Conservation (phyloP, 2,329 filamentous ascomycete genomes). For the Massarina eburnea region DNA sequence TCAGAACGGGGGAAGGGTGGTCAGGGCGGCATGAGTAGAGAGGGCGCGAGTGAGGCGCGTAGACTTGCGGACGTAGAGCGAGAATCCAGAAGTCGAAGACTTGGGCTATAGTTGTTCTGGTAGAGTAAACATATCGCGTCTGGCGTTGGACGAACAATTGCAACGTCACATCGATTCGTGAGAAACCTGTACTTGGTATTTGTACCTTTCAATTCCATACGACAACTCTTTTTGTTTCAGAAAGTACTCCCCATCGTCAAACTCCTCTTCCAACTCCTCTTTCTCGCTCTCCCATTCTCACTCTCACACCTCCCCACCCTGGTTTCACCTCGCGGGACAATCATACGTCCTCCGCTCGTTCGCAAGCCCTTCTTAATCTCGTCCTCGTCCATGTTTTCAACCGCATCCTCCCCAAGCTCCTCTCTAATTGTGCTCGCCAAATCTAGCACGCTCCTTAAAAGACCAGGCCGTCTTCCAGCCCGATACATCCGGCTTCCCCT, state of each 20-base stretch:
- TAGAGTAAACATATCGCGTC: not conserved
- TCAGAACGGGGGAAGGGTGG: conserved; percentile 41
- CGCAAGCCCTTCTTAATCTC: conserved; percentile 22
- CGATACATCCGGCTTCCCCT: conserved; percentile 32
- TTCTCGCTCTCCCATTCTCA: conserved; percentile 6
- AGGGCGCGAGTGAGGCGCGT: conserved; percentile 43
- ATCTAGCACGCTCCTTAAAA: conserved; percentile 32
- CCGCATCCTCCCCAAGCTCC: conserved; percentile 23
- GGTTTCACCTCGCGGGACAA: conserved; percentile 27
- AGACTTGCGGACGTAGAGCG: conserved; percentile 42
- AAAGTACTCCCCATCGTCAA: conserved; percentile 34
- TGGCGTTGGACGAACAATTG: no score
- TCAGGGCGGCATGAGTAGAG: conserved; percentile 19
- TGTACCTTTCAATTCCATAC: no score
- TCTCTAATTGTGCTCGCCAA: conserved; percentile 27
- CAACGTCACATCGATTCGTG: conserved; percentile 4
- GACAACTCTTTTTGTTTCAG: conserved; percentile 14
- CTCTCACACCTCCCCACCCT: conserved; percentile 23
- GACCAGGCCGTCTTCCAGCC: conserved; percentile 29
- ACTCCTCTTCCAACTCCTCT: conserved; percentile 20
- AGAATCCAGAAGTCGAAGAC: conserved; percentile 42
- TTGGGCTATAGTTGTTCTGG: not conserved
- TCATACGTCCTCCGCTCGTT: conserved; percentile 22
- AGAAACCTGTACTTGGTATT: no score
- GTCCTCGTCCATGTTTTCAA: conserved; percentile 22